Percentiles rank a stretch among this genome's conserved stretches.
phyloP scores from a whole-genome alignment of 164 flowering plant genomes.

The Tetrastigma voinierianum region DNA sequence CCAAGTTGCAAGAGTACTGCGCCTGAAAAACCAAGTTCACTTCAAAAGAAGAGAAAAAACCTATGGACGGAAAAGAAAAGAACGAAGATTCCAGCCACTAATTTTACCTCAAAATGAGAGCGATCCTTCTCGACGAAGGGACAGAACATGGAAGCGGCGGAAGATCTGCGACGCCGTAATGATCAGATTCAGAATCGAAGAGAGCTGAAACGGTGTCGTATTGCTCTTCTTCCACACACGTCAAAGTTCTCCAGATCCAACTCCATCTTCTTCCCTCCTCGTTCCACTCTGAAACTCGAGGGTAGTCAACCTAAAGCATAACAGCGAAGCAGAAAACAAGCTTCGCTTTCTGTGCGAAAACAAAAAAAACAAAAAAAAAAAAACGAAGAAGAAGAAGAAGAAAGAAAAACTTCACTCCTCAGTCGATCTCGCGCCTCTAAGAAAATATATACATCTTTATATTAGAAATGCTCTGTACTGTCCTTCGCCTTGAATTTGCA shows the following conservation, averaged over 20 bases:
- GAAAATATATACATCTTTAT: constrained; percentile 12
- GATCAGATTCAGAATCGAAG: constrained; percentile 55
- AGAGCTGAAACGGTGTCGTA: constrained; percentile 32
- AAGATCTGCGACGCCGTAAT: constrained; percentile 39
- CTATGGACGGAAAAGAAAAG: neutral
- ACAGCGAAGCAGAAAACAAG: constrained; percentile 27
- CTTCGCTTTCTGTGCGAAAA: constrained; percentile 26
- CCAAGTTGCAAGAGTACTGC: constrained; percentile 35
- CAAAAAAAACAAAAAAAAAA: neutral
- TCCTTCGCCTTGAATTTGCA: too few species aligned
- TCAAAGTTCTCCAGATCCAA: constrained; percentile 60
- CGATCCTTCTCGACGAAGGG: constrained; percentile 36
- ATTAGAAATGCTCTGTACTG: neutral
- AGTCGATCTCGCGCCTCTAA: constrained; percentile 3
- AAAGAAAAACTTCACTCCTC: constrained; percentile 5
- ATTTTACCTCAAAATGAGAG: constrained; percentile 41
- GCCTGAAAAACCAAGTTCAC: constrained; percentile 8
- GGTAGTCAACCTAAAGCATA: neutral
- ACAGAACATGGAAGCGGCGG: constrained; percentile 7
- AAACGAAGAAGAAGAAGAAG: neutral
- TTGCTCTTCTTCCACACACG: constrained; percentile 20
- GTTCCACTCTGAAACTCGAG: neutral
- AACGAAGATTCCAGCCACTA: neutral
- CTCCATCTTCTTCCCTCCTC: constrained; percentile 29
- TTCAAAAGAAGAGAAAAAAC: neutral